Base-by-base conservation (phyloP, 78 protist species). In the Dictyostelium discoideum region DNA sequence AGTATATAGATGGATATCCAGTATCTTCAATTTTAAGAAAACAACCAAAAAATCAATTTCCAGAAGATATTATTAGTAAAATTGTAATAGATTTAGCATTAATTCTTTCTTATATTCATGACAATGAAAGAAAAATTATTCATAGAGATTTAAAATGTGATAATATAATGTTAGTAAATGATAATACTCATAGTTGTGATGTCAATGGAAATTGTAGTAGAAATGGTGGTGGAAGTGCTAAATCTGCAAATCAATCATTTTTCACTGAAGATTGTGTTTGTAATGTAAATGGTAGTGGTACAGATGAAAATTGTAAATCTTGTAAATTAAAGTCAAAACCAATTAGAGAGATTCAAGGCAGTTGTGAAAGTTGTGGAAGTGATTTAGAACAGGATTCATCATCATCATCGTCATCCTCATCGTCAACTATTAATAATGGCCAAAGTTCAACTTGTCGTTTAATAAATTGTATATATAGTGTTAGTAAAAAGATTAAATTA, bases 131-230 rank as follows among this genome's bases (percentile, higher is more conserved):
- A 50, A 81, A 86, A 20, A 93, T 93, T 3, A 79, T 93, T 1
- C 96, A 93, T 54, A 69, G 96, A 42, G 96, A 93, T 85, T 29
- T 96, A 60, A 98, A 98, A 96, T 78, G 97, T 42, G 97, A 96
- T 67, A 98, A 99, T 85, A 82, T 99, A 78, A 97, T 99, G 67
- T 85, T 99, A 74, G 96, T 96, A 10, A 86, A 93, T 54, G 77
- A 79, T 46, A 84, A 85, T n/a, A 96, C 94, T 76, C 85, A 92
- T 26, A 85, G 57, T n/a, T 85, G 92, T 84, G 96, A 92, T 74
- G 50, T 5, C 2, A 69, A 22, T 65, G 74, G 74, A n/a, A 24
- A 29, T 69, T 69, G 77, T 26, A 69, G 77, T 69, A 69, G 37
- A 26, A n/a, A 26, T 69, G 77, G 77, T 69, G 77, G 77, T 69